phyloP scores from a whole-genome alignment of 208 protist genomes.

The Trypanosoma mega region DNA sequence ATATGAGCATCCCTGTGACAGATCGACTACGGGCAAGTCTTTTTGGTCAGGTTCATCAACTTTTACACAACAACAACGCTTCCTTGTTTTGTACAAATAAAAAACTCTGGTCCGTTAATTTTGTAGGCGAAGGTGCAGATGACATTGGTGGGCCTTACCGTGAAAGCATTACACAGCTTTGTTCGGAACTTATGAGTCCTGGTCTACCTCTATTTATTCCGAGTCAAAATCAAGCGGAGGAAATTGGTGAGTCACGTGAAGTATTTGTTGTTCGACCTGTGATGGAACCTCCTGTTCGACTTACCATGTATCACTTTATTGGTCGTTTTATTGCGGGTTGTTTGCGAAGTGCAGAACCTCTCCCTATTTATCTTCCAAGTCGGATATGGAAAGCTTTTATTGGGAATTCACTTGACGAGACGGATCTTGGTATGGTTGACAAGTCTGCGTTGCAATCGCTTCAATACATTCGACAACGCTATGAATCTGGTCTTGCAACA shows the following conservation, averaged over 20 bases:
- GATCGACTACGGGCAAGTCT: conserved; percentile 67
- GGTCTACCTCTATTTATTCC: conserved; percentile 85
- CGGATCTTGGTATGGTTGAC: conserved; percentile 67
- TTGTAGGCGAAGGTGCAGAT: conserved; percentile 90
- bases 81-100: conserved; percentile 72
- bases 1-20: conserved; percentile 29
- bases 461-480: conserved; percentile 44
- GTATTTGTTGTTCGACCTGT: conserved; percentile 72
- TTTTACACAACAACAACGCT: conserved; percentile 52
- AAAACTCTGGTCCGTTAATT: conserved; percentile 86
- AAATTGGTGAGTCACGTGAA: conserved; percentile 80
- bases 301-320: conserved; percentile 90
- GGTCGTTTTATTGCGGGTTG: conserved; percentile 94
- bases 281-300: conserved; percentile 34
- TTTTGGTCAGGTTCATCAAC: conserved; percentile 87
- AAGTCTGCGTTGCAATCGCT: conserved; percentile 50
- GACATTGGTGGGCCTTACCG: conserved; percentile 93
- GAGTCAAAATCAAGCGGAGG: conserved; percentile 67
- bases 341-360: conserved; percentile 87
- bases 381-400: conserved; percentile 92
- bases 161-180: conserved; percentile 90
- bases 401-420: conserved; percentile 40
- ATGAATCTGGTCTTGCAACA: conserved; percentile 1
- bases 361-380: conserved; percentile 91
- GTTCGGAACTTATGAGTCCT: conserved; percentile 85